These are phyloP conservation scores for Podosphaera aphanis DNA, from an alignment of 2,329 filamentous ascomycete genomes.

Conservation along the genomic window DNA sequence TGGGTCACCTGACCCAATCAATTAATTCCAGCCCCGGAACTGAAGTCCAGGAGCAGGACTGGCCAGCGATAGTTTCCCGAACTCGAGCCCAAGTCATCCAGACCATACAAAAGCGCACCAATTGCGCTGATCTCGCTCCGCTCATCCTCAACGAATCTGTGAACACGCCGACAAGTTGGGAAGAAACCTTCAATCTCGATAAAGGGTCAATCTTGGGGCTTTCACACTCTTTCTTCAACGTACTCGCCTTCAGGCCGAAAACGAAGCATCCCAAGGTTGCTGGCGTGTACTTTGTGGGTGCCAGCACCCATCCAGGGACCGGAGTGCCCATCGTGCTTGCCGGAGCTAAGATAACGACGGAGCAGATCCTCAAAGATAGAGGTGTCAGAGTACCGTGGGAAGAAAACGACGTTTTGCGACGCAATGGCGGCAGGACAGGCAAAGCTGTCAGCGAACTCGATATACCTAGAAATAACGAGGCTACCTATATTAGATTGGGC, in stretches of 20 bases:
- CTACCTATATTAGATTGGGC: neutral
- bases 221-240: constrained; percentile 51
- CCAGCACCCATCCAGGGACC: constrained; percentile 52
- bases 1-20: constrained; percentile 39
- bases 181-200: constrained; percentile 47
- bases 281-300: constrained; percentile 47
- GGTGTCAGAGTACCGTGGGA: constrained; percentile 7
- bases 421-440: neutral
- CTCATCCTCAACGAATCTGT: constrained; percentile 28
- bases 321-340: constrained; percentile 53
- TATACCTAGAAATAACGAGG: neutral
- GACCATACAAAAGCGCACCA: constrained; percentile 36
- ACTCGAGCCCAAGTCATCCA: constrained; percentile 36
- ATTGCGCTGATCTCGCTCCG: constrained; percentile 22
- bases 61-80: constrained; percentile 32
- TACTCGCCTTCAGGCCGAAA: constrained; percentile 39
- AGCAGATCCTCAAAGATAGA: constrained; percentile 23
- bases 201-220: constrained; percentile 51
- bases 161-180: constrained; percentile 44
- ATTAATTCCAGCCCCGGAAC: constrained; percentile 11
- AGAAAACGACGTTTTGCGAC: neutral
- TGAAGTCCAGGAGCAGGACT: constrained; percentile 26
- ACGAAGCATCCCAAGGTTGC: constrained; percentile 22
- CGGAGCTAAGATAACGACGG: constrained; percentile 37
- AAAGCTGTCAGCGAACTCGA: neutral